Base-by-base conservation (phyloP, 345 rosid genomes). In the Linum tenue region DNA sequence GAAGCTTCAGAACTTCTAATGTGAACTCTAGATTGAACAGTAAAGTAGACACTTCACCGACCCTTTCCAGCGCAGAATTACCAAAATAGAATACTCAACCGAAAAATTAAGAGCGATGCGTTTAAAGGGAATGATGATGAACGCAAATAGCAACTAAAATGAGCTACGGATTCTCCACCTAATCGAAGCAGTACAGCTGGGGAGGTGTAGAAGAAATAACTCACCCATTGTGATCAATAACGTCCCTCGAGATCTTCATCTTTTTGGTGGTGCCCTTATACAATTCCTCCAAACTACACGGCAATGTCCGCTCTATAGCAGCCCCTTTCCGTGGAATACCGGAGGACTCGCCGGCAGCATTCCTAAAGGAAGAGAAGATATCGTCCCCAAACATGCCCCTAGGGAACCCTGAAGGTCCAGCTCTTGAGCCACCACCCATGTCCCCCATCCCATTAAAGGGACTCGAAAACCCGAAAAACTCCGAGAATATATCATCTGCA, bases 401-500 rank as follows among this genome's bases (percentile, higher is more conserved):
- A 1, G 79, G 80, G 53, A 84, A 79, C 56, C 77, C 75, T 9
- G 91, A 81, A 14, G 81, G 76, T 37, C 84, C 73, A 4, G 84
- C 74, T 17, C 85, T 79, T 3, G 84, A 31, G 17, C 86, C 83
- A 0, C 89, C 60, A 3, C 60, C 89, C 66, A 85, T 77, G 63
- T 85, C 94, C 14, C 72, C 77, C 81, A 80, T 77, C 36, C 79
- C 81, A 38, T 82, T 85, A 11, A 83, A 86, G 1, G 92, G 92
- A 53, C 87, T 80, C 50, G 89, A 56, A 75, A 79, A 81, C 62
- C 94, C 96, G 58, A 89, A 89, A 66, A 89, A 82, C 84, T 89
- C 96, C 0, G 96, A 83, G 81, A 89, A 89, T 38, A 89, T 85
- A 36, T 89, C 96, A 11, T 89, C 92, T 0, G 96, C 87, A 64